phyloP scores from a whole-genome alignment of 345 rosid genomes.

The thale cress (Arabidopsis thaliana) region DNA sequence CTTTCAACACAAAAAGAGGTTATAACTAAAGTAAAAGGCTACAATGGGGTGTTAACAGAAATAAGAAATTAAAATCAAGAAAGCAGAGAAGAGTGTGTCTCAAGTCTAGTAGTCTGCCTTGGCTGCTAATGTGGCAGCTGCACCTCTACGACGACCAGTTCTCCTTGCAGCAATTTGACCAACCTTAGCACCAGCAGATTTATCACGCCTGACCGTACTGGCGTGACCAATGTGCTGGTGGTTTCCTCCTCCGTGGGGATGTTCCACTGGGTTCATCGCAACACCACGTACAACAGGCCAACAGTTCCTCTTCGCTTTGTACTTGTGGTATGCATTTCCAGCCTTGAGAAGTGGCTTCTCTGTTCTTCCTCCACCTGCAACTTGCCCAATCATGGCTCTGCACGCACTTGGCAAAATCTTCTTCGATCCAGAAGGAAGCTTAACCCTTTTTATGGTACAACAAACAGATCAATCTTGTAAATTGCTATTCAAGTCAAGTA shows the following conservation, averaged over 20 bases:
- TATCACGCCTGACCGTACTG: slow-evolving; percentile 66
- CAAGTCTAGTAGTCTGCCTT: slow-evolving; percentile 50
- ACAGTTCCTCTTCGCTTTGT: slow-evolving; percentile 69
- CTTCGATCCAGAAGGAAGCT: slow-evolving; percentile 74
- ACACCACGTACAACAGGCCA: slow-evolving; percentile 83
- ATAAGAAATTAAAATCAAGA: slow-evolving; percentile 6
- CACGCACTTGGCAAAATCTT: slow-evolving; percentile 64
- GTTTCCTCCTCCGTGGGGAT: slow-evolving; percentile 87
- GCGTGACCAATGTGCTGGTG: slow-evolving; percentile 81
- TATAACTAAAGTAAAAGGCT: not conserved
- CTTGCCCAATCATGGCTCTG: slow-evolving; percentile 71
- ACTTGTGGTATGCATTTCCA: slow-evolving; percentile 72
- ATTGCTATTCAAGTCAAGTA: slow-evolving; percentile 4
- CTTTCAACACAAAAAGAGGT: not conserved
- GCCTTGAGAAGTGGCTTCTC: slow-evolving; percentile 81
- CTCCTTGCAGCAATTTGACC: slow-evolving; percentile 72
- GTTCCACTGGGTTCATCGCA: slow-evolving; percentile 82
- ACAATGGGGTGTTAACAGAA: not conserved
- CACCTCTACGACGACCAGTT: slow-evolving; percentile 70
- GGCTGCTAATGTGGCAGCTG: slow-evolving; percentile 61
- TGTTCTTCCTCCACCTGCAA: slow-evolving; percentile 79
- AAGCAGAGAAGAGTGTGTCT: not conserved
- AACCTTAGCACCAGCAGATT: slow-evolving; percentile 62
- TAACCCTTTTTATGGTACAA: slow-evolving; percentile 46
- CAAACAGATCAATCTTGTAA: not conserved